Base-by-base conservation (phyloP, 306 rosid species). In the Fragaria iinumae region DNA sequence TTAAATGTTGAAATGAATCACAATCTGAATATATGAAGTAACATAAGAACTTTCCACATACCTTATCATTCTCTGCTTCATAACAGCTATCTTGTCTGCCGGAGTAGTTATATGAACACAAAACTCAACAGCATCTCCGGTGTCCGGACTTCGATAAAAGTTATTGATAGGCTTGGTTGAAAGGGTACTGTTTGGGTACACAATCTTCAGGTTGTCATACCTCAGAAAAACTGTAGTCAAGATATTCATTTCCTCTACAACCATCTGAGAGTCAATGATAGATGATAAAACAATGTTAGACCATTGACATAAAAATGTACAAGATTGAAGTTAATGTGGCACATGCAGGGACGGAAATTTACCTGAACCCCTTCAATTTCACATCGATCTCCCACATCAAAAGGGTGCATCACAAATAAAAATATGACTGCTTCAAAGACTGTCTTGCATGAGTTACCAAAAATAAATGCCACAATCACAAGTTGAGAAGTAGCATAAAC, bases 181-280 rank as follows among this genome's bases (percentile, higher is more conserved):
- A 29, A 96, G 99, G 76, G 89, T 80, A 55, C 81, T 86, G 79
- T 96, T 96, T 0, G 99, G 99, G 77, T 63, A 86, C 65, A 69
- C 74, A 9, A 86, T 39, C 88, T 87, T 96, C 6, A 73, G 48
- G 69, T 96, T 92, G 81, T 96, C 99, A 32, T 47, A 84, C 80
- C 91, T 88, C 76, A 96, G 76, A 79, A 96, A 96, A 79, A 92
- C n/a, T 21, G 98, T 96, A 32, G 97, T 91, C 86, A 96, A 85
- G 84, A 96, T 91, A 85, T 96, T 96, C 99, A 96, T 96, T 74
- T 96, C 99, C 84, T 96, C 99, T 36, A 92, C 99, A 55, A 96
- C 82, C 99, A 96, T 86, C 99, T 96, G 96, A 76, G 79, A 80
- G 79, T 50, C 53, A 45, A 55, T 6, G 71, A 50, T 49, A 41